Evolutionary conservation across 164 flowering plant genomes (phyloP).

Genomic region (Piper longum): DNA sequence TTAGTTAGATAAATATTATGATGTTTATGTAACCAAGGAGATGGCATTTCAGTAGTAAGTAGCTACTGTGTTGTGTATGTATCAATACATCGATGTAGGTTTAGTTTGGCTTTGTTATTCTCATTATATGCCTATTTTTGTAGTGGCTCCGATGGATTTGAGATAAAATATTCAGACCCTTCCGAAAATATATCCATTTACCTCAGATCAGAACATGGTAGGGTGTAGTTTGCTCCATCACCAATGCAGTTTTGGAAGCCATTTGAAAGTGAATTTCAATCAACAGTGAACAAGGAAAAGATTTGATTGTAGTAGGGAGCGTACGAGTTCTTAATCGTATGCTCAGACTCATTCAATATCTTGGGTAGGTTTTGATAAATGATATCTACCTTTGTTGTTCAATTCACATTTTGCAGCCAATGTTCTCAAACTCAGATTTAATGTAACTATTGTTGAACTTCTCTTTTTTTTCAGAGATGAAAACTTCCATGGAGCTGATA

Average conservation of each 20-base stretch:
- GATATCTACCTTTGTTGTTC: neutral
- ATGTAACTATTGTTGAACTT: neutral
- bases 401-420: no score
- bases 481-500: conserved; percentile 64
- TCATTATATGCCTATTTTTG: conserved; percentile 6
- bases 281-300: conserved; percentile 19
- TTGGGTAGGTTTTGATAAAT: conserved; percentile 40
- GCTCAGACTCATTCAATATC: conserved; percentile 72
- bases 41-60: neutral
- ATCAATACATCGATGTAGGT: neutral
- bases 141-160: conserved; percentile 80
- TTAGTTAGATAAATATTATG: conserved; percentile 1
- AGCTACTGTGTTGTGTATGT: neutral
- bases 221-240: conserved; percentile 50
- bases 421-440: no score
- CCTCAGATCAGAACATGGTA: conserved; percentile 48
- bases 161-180: conserved; percentile 53
- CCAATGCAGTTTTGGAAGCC: conserved; percentile 58
- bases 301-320: conserved; percentile 44
- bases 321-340: conserved; percentile 56
- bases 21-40: no score
- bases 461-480: conserved; percentile 31
- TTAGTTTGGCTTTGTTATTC: neutral
- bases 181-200: conserved; percentile 62
- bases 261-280: conserved; percentile 31